phyloP scores from a whole-genome alignment of 352 stramenopile species.

The Pythium folliculosum region DNA sequence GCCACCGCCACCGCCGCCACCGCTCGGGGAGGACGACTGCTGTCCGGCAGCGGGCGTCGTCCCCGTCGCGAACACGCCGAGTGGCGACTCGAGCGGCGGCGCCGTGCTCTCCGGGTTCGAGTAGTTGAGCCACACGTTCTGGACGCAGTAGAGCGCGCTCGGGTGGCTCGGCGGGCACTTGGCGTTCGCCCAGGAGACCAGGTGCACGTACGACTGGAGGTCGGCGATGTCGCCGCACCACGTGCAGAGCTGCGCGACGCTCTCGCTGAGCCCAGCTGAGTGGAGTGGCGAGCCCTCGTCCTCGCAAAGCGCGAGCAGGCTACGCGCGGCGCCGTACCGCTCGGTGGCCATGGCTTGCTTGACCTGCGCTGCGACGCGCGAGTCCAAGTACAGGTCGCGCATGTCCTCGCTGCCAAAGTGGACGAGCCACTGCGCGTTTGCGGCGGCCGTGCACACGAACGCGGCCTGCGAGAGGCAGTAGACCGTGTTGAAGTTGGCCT shows the following conservation, averaged over 20 bases:
- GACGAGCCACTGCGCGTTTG: slow-evolving; percentile 31
- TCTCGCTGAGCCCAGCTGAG: slow-evolving; percentile 10
- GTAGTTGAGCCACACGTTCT: slow-evolving; percentile 24
- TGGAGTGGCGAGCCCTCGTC: slow-evolving; percentile 28
- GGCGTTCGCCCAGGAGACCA: slow-evolving; percentile 28
- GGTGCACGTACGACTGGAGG: slow-evolving; percentile 25
- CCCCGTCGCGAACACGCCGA: background rate
- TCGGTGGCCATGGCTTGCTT: slow-evolving; percentile 28
- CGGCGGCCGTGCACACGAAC: slow-evolving; percentile 26
- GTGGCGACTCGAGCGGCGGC: background rate
- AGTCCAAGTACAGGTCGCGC: slow-evolving; percentile 26
- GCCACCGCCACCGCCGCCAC: too few relatives aligned
- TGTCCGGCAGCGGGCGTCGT: background rate
- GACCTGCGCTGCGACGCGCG: slow-evolving; percentile 11
- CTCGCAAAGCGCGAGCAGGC: slow-evolving; percentile 27
- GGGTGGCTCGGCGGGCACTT: slow-evolving; percentile 24
- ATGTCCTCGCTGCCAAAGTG: slow-evolving; percentile 32
- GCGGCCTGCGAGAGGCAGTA: slow-evolving; percentile 31
- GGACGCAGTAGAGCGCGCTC: slow-evolving; percentile 19
- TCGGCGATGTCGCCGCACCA: slow-evolving; percentile 31
- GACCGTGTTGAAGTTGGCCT: slow-evolving; percentile 27
- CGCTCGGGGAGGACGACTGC: too few relatives aligned
- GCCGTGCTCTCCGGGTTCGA: slow-evolving; percentile 7
- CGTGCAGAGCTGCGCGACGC: slow-evolving; percentile 24
- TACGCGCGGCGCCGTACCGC: slow-evolving; percentile 4